A percentile compares a stretch with the other conserved stretches of the same genome.
phyloP scores from a whole-genome alignment of 768 basidiomycete species.

The Lentinula edodes region DNA sequence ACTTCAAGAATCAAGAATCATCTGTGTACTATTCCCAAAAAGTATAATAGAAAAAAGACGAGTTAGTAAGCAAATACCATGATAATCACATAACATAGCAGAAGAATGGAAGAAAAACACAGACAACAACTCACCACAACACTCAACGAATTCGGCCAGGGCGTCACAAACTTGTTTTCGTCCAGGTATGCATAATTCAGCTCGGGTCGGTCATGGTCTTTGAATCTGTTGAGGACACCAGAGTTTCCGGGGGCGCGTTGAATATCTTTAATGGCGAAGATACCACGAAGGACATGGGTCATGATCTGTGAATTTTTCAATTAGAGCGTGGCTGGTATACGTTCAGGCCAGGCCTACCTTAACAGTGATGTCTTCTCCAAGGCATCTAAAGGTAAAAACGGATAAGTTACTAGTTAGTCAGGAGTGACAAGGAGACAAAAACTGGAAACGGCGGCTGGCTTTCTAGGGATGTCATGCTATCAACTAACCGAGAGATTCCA shows the following conservation, averaged over 20 bases:
- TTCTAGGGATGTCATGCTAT: not conserved
- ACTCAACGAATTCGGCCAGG: constrained; percentile 68
- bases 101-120: no score
- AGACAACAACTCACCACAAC: constrained; percentile 37
- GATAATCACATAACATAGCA: no score
- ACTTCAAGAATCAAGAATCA: not conserved
- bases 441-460: no score
- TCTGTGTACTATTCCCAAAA: not conserved
- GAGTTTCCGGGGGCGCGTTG: constrained; percentile 65
- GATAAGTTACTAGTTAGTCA: no score
- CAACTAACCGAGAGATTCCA: constrained; percentile 15
- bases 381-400: constrained; percentile 15
- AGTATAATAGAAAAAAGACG: not conserved
- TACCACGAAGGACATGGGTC: constrained; percentile 55
- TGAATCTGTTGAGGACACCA: constrained; percentile 58
- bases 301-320: constrained; percentile 34
- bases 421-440: no score
- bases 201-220: constrained; percentile 39
- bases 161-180: constrained; percentile 37
- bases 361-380: constrained; percentile 50
- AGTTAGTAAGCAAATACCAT: no score
- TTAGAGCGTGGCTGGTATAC: not conserved
- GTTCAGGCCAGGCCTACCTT: constrained; percentile 30
- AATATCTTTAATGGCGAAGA: constrained; percentile 54
- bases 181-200: constrained; percentile 54